Conservation (phyloP, 192 early-diverging fungal species). For the Lunasporangiospora selenospora region DNA sequence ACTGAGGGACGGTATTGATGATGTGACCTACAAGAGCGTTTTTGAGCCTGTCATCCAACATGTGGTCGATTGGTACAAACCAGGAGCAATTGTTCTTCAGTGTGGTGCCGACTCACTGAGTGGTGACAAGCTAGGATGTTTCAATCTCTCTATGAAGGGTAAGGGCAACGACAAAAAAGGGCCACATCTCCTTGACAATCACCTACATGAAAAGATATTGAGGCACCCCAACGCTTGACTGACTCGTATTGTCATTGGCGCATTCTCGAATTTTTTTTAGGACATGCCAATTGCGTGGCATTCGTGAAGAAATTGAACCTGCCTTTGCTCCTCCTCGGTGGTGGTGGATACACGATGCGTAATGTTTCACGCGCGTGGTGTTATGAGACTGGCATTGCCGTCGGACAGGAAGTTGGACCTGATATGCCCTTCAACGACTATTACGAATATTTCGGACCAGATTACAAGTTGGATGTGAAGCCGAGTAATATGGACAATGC, state of each 20-base stretch:
- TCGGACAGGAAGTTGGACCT: conserved; percentile 66
- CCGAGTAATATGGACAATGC: conserved; percentile 87
- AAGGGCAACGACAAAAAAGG: conserved; percentile 82
- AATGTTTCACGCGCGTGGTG: conserved; percentile 96
- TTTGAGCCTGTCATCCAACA: conserved; percentile 81
- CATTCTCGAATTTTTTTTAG: conserved; percentile 2
- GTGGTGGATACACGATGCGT: conserved; percentile 97
- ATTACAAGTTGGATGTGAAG: conserved; percentile 85
- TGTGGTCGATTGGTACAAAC: conserved; percentile 95
- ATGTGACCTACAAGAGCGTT: conserved; percentile 87
- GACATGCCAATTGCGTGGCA: conserved; percentile 93
- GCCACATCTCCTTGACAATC: conserved; percentile 88
- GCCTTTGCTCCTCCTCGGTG: conserved; percentile 92
- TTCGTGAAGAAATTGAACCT: conserved; percentile 92
- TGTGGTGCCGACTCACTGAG: conserved; percentile 97
- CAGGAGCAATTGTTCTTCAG: conserved; percentile 91
- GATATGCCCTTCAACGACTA: conserved; percentile 88
- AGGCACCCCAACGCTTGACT: conserved; percentile 82
- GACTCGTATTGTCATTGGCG: neutral
- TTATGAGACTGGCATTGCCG: conserved; percentile 90
- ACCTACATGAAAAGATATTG: conserved; percentile 88
- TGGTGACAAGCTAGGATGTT: conserved; percentile 91
- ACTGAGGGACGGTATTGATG: conserved; percentile 93
- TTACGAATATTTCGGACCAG: conserved; percentile 90
- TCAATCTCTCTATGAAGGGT: conserved; percentile 92